Evolutionary conservation across 2,329 filamentous ascomycete species (phyloP).

Genomic region (Paecilomyces variotii): DNA sequence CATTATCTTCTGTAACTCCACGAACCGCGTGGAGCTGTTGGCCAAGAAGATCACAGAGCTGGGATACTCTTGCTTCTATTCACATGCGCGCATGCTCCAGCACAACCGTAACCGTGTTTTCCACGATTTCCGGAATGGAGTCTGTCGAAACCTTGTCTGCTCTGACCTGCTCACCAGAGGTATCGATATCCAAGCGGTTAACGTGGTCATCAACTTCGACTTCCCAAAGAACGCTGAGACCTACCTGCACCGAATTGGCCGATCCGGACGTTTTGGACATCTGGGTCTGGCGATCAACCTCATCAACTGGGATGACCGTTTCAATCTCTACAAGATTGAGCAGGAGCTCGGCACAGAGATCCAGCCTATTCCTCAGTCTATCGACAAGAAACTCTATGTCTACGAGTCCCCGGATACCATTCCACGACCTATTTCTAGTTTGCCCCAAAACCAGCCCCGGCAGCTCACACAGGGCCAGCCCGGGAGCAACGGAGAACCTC

Average conservation of each 20-base stretch:
- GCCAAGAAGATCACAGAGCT: slow-evolving; percentile 99
- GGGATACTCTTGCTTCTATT: slow-evolving; percentile 99
- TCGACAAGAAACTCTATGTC: slow-evolving; percentile 97
- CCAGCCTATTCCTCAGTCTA: slow-evolving; percentile 84
- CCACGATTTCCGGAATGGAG: slow-evolving; percentile 97
- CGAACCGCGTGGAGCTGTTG: slow-evolving; percentile 91
- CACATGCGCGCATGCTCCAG: slow-evolving; percentile 96
- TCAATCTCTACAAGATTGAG: slow-evolving; percentile 98
- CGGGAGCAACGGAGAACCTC: slow-evolving; percentile 20
- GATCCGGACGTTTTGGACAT: slow-evolving; percentile 94
- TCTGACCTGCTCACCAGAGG: slow-evolving; percentile 95
- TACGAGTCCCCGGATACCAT: slow-evolving; percentile 96
- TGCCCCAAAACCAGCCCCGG: slow-evolving; percentile 27
- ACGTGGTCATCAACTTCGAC: slow-evolving; percentile 99
- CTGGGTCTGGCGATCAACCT: slow-evolving; percentile 96
- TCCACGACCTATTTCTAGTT: slow-evolving; percentile 65
- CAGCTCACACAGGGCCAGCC: slow-evolving; percentile 12
- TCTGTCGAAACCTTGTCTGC: slow-evolving; percentile 95
- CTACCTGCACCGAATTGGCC: slow-evolving; percentile 95
- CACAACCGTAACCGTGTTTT: slow-evolving; percentile 96
- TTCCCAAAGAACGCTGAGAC: slow-evolving; percentile 99
- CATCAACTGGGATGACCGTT: slow-evolving; percentile 98
- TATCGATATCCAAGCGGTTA: slow-evolving; percentile 99
- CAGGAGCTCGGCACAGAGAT: slow-evolving; percentile 96
- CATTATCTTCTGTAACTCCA: slow-evolving; percentile 99